Evolutionary conservation across 179 eudicot genomes (phyloP).

Genomic region (Silene noctiflora): DNA sequence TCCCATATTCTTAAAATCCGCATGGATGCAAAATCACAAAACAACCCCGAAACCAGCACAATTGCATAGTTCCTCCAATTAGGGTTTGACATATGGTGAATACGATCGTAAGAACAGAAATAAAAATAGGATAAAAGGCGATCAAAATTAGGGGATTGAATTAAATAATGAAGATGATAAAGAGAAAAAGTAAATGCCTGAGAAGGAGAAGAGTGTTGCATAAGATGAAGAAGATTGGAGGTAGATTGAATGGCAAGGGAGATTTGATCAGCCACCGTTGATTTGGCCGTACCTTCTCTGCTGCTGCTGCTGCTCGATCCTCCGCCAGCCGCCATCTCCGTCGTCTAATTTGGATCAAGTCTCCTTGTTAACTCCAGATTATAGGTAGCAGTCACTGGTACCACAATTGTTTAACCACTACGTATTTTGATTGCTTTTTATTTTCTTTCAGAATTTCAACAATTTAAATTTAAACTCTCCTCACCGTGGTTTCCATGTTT

Average conservation of each 20-base stretch:
- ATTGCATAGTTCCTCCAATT: background rate
- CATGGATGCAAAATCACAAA: background rate
- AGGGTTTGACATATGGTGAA: background rate
- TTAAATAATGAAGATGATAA: background rate
- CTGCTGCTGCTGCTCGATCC: conserved; percentile 11
- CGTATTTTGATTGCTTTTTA: too few species aligned
- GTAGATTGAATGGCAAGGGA: conserved; percentile 76
- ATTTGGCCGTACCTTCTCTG: conserved; percentile 63
- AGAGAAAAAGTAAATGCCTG: conserved; percentile 38
- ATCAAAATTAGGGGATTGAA: background rate
- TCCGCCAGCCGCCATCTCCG: conserved; percentile 20
- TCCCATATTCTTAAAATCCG: too few species aligned
- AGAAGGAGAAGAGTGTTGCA: conserved; percentile 85
- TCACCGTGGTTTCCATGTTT: too few species aligned
- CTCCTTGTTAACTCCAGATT: too few species aligned
- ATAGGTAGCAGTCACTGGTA: too few species aligned
- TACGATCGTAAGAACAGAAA: background rate
- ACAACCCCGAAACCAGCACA: background rate
- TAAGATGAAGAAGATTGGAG: conserved; percentile 85
- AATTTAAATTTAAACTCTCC: too few species aligned
- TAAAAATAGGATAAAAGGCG: background rate
- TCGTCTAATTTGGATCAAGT: background rate
- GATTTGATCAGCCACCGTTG: conserved; percentile 68
- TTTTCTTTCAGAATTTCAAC: too few species aligned
- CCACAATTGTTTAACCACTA: too few species aligned